Evolutionary conservation across 139 green algal species (phyloP).

Genomic region (Asterochloris sp.): DNA sequence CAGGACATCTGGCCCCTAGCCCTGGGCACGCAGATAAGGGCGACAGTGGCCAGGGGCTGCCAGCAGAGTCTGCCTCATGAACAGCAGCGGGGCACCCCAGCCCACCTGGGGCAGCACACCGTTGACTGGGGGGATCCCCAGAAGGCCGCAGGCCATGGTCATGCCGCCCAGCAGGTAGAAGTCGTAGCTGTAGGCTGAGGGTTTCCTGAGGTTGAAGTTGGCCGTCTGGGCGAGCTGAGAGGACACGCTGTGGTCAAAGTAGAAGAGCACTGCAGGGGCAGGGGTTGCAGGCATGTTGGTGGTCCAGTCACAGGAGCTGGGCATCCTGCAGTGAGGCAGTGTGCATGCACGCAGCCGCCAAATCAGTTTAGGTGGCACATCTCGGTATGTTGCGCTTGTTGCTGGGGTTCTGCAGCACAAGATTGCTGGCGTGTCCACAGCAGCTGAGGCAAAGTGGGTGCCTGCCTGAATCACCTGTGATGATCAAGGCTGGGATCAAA

Average conservation of each 20-base stretch:
- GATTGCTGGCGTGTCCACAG: too few species aligned
- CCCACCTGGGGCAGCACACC: constrained; percentile 76
- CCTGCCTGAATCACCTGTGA: constrained; percentile 31
- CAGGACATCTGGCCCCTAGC: neutral
- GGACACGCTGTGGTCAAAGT: constrained; percentile 87
- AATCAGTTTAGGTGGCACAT: too few species aligned
- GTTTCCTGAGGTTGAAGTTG: constrained; percentile 64
- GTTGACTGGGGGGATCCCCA: constrained; percentile 85
- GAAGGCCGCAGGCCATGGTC: constrained; percentile 64
- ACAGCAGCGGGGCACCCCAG: neutral
- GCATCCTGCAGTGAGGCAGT: too few species aligned
- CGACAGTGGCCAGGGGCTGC: neutral
- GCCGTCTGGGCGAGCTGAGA: constrained; percentile 58
- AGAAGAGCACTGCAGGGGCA: constrained; percentile 69
- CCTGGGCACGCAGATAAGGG: neutral
- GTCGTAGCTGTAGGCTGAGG: constrained; percentile 73
- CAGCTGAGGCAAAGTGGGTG: too few species aligned
- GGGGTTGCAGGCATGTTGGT: too few species aligned
- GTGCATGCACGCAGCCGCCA: too few species aligned
- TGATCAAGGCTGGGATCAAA: constrained; percentile 73
- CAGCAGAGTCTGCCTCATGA: neutral
- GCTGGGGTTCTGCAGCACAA: too few species aligned
- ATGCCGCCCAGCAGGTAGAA: constrained; percentile 71
- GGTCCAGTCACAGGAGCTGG: too few species aligned
- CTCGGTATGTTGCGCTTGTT: too few species aligned